Evolutionary conservation across 495 filamentous ascomycete genomes (phyloP).

Genomic region (Cetradonia linearis): DNA sequence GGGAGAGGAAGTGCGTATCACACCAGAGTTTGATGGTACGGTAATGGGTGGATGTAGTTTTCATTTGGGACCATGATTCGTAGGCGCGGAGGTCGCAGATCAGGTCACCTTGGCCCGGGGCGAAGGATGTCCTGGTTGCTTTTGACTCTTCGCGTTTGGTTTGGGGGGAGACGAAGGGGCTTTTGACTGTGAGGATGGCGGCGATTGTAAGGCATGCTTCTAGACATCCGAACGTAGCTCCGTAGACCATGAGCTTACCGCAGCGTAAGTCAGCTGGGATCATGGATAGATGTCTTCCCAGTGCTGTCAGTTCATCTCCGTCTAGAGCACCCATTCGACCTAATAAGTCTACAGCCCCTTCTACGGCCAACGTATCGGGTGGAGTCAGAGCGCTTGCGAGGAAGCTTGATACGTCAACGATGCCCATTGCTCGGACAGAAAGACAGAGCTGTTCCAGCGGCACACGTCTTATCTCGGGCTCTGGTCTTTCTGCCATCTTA

Average conservation of each 20-base stretch:
- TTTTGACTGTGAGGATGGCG: constrained; percentile 72
- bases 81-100: constrained; percentile 77
- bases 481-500: constrained; percentile 82
- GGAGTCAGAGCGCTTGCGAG: constrained; percentile 80
- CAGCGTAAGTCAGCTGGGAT: constrained; percentile 91
- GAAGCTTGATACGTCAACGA: constrained; percentile 68
- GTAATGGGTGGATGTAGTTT: constrained; percentile 45
- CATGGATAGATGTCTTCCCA: constrained; percentile 83
- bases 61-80: constrained; percentile 64
- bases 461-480: constrained; percentile 86
- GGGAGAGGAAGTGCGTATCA: constrained; percentile 75
- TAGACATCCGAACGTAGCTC: constrained; percentile 79
- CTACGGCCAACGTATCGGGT: constrained; percentile 71
- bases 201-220: constrained; percentile 84
- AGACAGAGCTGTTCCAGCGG: constrained; percentile 91
- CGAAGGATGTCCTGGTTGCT: constrained; percentile 64
- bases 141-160: constrained; percentile 75
- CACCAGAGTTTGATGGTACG: constrained; percentile 71
- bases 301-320: constrained; percentile 72
- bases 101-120: constrained; percentile 69
- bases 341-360: constrained; percentile 68
- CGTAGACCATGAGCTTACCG: constrained; percentile 91
- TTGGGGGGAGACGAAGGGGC: constrained; percentile 72
- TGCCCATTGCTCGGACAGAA: constrained; percentile 89
- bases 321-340: constrained; percentile 80